Percentiles rank a stretch among this genome's conserved stretches.
phyloP scores from a whole-genome alignment of 306 rosid genomes.

The Ochetophila trinervis region DNA sequence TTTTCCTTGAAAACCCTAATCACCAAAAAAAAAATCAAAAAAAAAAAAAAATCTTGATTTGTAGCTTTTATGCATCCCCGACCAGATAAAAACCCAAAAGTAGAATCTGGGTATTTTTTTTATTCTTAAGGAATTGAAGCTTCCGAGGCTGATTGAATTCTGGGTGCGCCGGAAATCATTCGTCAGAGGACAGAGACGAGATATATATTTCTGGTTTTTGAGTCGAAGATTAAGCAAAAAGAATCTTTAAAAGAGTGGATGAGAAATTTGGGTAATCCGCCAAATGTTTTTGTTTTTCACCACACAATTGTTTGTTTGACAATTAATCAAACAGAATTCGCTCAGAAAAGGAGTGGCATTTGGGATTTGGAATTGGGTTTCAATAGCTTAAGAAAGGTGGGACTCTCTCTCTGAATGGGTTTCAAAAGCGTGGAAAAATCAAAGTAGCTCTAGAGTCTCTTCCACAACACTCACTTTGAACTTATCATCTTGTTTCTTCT shows the following conservation, averaged over 20 bases:
- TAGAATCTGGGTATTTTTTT: conserved; percentile 2
- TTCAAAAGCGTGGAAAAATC: not conserved
- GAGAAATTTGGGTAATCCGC: not conserved
- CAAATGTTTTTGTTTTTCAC: not conserved
- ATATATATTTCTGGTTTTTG: not conserved
- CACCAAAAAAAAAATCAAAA: not conserved
- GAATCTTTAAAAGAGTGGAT: conserved; percentile 6
- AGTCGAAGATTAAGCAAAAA: not conserved
- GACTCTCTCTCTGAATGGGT: conserved; percentile 1
- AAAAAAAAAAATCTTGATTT: conserved; percentile 8
- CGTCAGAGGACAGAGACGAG: conserved; percentile 8
- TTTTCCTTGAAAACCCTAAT: not conserved
- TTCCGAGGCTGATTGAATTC: conserved; percentile 11
- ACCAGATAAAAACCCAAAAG: not conserved
- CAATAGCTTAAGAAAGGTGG: not conserved
- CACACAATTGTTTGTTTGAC: not conserved
- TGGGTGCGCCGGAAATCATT: conserved; percentile 17
- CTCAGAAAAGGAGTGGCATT: not conserved
- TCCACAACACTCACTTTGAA: conserved; percentile 9
- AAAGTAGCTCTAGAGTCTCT: conserved; percentile 9
- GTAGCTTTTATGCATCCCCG: not conserved
- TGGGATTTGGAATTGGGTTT: not conserved
- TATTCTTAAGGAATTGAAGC: conserved; percentile 18
- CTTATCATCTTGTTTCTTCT: conserved; percentile 3
- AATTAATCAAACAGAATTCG: not conserved